Evolutionary conservation across 176 grass and related monocot genomes (phyloP).

Genomic region (Metroxylon sagu): DNA sequence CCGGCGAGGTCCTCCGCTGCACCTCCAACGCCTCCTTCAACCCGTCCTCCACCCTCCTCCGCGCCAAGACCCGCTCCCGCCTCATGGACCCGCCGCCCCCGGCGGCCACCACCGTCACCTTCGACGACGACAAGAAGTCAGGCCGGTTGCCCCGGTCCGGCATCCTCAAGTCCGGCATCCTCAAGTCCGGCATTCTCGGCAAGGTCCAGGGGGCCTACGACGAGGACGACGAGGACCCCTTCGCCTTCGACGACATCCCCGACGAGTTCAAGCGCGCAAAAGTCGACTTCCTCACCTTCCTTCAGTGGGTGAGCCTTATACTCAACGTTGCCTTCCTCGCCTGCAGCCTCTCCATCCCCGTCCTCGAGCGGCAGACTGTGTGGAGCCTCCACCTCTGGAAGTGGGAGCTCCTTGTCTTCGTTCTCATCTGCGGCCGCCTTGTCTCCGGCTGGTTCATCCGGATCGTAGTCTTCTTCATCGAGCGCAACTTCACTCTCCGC

Average conservation of each 20-base stretch:
- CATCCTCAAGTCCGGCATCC: constrained; percentile 27
- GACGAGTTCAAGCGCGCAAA: constrained; percentile 51
- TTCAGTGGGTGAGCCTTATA: constrained; percentile 68
- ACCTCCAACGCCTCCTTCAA: constrained; percentile 46
- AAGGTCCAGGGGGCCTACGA: constrained; percentile 47
- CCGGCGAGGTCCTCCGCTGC: constrained; percentile 53
- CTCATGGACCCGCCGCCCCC: constrained; percentile 61
- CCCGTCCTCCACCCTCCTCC: constrained; percentile 21
- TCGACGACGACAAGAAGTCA: background rate
- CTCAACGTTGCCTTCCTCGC: constrained; percentile 52
- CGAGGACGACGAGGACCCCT: constrained; percentile 66
- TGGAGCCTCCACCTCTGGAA: constrained; percentile 53
- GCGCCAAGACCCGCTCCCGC: constrained; percentile 57
- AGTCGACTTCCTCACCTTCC: constrained; percentile 37
- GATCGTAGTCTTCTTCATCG: constrained; percentile 49
- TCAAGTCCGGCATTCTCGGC: constrained; percentile 8
- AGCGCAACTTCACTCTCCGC: constrained; percentile 64
- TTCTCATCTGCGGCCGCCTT: constrained; percentile 72
- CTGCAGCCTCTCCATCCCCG: constrained; percentile 34
- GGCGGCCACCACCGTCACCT: background rate
- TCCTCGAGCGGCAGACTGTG: constrained; percentile 23
- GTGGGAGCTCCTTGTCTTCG: constrained; percentile 61
- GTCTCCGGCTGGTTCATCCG: constrained; percentile 66
- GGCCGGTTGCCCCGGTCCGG: constrained; percentile 31
- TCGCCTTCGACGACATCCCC: constrained; percentile 60